These are phyloP conservation scores for Alternaria sp. DNA, from an alignment of 2,329 filamentous ascomycete genomes.

Conservation along the genomic window DNA sequence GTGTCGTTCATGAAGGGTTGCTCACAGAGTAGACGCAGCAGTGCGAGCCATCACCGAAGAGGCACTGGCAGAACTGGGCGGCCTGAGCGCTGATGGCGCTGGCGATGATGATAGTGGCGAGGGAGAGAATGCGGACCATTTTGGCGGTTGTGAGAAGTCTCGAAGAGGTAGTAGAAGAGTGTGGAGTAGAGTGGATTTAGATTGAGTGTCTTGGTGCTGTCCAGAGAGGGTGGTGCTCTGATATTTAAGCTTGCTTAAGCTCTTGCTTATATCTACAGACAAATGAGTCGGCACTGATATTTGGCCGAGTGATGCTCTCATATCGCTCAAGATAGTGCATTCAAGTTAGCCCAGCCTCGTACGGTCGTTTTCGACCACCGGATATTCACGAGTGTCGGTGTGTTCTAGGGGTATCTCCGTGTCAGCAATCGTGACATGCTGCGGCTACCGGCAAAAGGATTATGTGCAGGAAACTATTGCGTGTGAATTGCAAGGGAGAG, in stretches of 20 bases:
- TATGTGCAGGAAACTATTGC: not conserved
- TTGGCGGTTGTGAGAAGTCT: not conserved
- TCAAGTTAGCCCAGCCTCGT: not conserved
- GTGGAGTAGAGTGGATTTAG: not conserved
- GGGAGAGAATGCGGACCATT: slow-evolving; percentile 6
- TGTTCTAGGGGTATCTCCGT: not conserved
- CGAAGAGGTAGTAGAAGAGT: not conserved
- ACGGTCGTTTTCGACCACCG: not conserved
- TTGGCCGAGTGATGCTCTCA: not conserved
- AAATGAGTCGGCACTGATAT: not conserved
- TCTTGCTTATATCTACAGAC: not conserved
- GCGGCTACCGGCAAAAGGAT: not conserved
- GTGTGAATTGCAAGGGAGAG: not conserved
- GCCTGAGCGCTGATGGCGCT: slow-evolving; percentile 1
- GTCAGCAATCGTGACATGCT: not conserved
- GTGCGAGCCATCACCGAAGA: slow-evolving; percentile 4
- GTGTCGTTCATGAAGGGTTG: not conserved
- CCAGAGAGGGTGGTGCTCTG: not conserved
- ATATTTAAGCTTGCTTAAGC: not conserved
- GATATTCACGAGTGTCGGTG: not conserved
- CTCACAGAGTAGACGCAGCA: slow-evolving; percentile 5
- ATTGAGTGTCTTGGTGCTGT: not conserved
- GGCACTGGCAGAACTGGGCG: slow-evolving; percentile 7
- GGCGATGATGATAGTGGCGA: slow-evolving; percentile 2
- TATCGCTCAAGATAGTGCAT: not conserved